phyloP scores from a whole-genome alignment of 345 rosid species.

The Eucalyptus camaldulensis region DNA sequence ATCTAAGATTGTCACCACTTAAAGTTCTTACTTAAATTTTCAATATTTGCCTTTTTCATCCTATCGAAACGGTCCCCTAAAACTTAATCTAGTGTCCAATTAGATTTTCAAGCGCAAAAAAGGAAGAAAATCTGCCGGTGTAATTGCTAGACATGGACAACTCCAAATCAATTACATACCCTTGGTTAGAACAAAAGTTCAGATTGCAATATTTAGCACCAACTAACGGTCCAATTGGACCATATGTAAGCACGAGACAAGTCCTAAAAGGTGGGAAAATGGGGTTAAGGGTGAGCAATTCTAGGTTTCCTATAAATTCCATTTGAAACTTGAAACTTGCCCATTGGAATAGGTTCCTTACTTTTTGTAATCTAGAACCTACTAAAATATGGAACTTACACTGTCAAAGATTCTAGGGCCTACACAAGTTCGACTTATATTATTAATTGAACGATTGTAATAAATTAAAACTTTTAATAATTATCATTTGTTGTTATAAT shows the following conservation, averaged over 20 bases:
- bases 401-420: no score
- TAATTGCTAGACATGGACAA: neutral
- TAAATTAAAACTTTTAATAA: no score
- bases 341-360: no score
- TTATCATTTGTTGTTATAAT: rapidly evolving
- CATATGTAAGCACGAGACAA: no score
- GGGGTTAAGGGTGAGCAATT: no score
- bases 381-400: no score
- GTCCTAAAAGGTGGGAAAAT: no score
- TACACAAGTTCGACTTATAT: no score
- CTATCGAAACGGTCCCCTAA: neutral
- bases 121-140: neutral
- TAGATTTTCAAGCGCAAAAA: neutral
- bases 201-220: neutral
- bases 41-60: neutral
- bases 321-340: no score
- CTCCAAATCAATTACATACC: neutral
- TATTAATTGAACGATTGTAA: no score
- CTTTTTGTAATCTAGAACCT: no score
- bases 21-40: neutral
- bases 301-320: no score
- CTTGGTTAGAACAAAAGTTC: neutral
- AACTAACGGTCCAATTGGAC: neutral
- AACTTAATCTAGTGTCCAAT: neutral
- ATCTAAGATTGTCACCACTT: neutral